Evolutionary conservation across 495 filamentous ascomycete species (phyloP).

Genomic region (Sporormia fimetaria): DNA sequence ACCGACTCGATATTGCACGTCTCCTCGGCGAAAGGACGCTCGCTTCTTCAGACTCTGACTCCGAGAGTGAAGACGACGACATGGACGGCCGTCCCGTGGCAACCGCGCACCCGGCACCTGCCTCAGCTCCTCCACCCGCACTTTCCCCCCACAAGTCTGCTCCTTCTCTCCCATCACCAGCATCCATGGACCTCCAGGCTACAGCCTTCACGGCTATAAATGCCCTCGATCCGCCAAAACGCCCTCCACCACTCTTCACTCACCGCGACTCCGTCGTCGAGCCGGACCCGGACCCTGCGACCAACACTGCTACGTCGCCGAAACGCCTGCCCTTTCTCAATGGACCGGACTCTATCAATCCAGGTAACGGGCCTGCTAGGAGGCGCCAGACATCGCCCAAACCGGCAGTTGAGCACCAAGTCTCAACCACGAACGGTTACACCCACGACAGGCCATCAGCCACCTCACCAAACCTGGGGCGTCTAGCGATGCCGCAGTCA

Average conservation of each 20-base stretch:
- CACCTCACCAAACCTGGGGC: slow-evolving; percentile 23
- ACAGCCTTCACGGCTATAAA: slow-evolving; percentile 16
- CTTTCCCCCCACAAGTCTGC: not conserved
- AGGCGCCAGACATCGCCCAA: slow-evolving; percentile 13
- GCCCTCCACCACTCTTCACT: slow-evolving; percentile 2
- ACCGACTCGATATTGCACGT: slow-evolving; percentile 28
- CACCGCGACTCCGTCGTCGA: slow-evolving; percentile 20
- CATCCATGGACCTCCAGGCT: slow-evolving; percentile 11
- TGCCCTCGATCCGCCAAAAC: slow-evolving; percentile 3
- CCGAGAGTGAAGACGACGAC: slow-evolving; percentile 25
- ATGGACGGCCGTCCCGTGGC: slow-evolving; percentile 16
- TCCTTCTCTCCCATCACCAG: too few relatives aligned
- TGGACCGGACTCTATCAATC: slow-evolving; percentile 8
- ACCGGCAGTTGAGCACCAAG: slow-evolving; percentile 11
- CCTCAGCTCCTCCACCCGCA: not conserved
- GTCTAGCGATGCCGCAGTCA: slow-evolving; percentile 19
- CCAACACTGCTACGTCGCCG: too few relatives aligned
- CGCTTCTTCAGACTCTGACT: slow-evolving; percentile 24
- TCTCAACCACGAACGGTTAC: slow-evolving; percentile 14
- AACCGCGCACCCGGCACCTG: slow-evolving; percentile 6
- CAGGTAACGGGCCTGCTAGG: slow-evolving; percentile 8
- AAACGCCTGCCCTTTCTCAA: slow-evolving; percentile 15
- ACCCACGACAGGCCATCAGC: slow-evolving; percentile 19
- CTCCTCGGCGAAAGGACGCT: slow-evolving; percentile 23
- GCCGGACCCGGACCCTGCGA: too few relatives aligned